These are phyloP conservation scores for Wickerhamomyces sydowiorum DNA, from an alignment of 805 yeast species.

Conservation along the genomic window DNA sequence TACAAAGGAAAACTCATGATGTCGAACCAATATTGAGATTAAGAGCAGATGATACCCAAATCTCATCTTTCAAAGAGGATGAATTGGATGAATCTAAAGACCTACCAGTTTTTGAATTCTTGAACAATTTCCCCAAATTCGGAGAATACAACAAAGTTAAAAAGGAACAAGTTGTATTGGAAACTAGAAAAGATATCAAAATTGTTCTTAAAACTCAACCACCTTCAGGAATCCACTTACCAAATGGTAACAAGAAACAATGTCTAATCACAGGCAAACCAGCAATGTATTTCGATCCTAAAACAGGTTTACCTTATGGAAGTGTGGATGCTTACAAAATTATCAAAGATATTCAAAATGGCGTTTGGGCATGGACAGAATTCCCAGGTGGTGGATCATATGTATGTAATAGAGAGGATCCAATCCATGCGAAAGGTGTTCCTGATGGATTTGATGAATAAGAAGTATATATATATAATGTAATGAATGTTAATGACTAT, in stretches of 20 bases:
- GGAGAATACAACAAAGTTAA: slow-evolving; percentile 46
- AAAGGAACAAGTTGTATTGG: slow-evolving; percentile 37
- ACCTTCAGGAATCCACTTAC: slow-evolving; percentile 67
- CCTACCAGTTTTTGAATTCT: slow-evolving; percentile 33
- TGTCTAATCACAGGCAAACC: slow-evolving; percentile 75
- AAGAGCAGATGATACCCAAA: slow-evolving; percentile 18
- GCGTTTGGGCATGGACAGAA: slow-evolving; percentile 49
- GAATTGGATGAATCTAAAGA: slow-evolving; percentile 35
- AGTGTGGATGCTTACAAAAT: slow-evolving; percentile 76
- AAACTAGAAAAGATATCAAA: slow-evolving; percentile 42
- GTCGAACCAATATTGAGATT: slow-evolving; percentile 45
- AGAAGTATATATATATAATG: background rate
- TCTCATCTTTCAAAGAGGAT: background rate
- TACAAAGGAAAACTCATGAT: slow-evolving; percentile 47
- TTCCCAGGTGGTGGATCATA: slow-evolving; percentile 43
- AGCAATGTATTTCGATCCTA: slow-evolving; percentile 84
- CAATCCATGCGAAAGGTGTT: slow-evolving; percentile 73
- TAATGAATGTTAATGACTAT: background rate
- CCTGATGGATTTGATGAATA: slow-evolving; percentile 68
- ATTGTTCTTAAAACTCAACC: slow-evolving; percentile 58
- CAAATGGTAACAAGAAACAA: slow-evolving; percentile 59
- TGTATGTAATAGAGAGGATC: slow-evolving; percentile 32
- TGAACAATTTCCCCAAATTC: slow-evolving; percentile 43
- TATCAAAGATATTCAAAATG: slow-evolving; percentile 50
- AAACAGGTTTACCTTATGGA: slow-evolving; percentile 79